These are phyloP conservation scores for Rachicladosporium sp. DNA, from an alignment of 2,329 filamentous ascomycete genomes.

Conservation along the genomic window DNA sequence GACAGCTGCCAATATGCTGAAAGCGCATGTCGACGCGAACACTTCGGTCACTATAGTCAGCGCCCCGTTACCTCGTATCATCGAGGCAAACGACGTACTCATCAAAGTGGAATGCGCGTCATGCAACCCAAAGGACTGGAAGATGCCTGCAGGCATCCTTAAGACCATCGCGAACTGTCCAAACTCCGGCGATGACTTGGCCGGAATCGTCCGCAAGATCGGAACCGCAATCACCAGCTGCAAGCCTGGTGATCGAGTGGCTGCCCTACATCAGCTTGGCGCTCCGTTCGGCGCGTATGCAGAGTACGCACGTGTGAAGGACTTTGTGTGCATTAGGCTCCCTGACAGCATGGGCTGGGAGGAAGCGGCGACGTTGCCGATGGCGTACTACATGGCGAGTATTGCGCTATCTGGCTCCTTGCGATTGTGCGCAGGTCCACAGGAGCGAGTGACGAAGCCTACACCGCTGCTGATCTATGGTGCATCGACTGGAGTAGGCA, in stretches of 20 bases:
- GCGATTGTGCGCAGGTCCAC: too few species aligned
- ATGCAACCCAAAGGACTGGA: conserved; percentile 18
- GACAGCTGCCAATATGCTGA: too few species aligned
- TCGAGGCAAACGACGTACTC: conserved; percentile 12
- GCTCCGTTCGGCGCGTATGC: conserved; percentile 40
- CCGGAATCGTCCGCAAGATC: conserved; percentile 38
- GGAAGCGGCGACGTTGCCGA: too few species aligned
- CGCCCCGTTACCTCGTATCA: conserved; percentile 12
- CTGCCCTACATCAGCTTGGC: conserved; percentile 42
- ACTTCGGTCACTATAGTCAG: conserved; percentile 9
- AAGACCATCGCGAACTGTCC: not conserved
- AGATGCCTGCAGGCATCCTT: conserved; percentile 5
- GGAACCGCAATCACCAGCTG: conserved; percentile 45
- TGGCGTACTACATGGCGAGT: too few species aligned
- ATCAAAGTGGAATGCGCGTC: conserved; percentile 16
- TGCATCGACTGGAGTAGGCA: conserved; percentile 44
- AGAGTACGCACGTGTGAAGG: conserved; percentile 47
- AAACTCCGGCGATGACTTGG: conserved; percentile 22
- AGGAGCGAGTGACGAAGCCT: conserved; percentile 7
- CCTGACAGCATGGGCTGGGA: too few species aligned
- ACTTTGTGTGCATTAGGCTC: too few species aligned
- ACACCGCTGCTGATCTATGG: conserved; percentile 35
- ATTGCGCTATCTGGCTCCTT: too few species aligned
- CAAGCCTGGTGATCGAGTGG: conserved; percentile 44
- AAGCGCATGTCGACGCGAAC: too few species aligned